Evolutionary conservation across 1,284 basidiomycete species (phyloP), one percentile per base, ranked within the genome.

Genomic region (Fistulinella cinereoalba): DNA sequence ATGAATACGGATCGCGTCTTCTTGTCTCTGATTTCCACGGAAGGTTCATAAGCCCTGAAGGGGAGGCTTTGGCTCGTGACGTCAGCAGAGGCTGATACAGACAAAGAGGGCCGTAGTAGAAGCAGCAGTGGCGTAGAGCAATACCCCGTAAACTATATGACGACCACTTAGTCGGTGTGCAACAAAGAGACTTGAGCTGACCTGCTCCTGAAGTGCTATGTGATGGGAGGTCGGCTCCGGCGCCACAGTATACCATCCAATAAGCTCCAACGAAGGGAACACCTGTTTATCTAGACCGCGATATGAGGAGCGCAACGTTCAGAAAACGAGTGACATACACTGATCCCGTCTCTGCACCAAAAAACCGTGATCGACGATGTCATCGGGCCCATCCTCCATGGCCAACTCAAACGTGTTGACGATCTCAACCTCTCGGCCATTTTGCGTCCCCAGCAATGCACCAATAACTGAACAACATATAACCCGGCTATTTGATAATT

Each of bases 231-330:
- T 84, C 0, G 92, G 93, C 12, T 76, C 70, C 7, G 76, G 65
- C 11, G 92, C 86, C 44, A 94, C 83, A 0, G 90, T 89, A 66
- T 99, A 99, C 96, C 96, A 99, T 13, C 96, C 96, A 37, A 99
- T 88, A 56, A 99, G 84, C 57, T 97, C 93, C 38, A 98, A 78
- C 0, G 93, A 92, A 4, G 96, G 97, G 66, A 99, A 99, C 13
- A 97, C 94, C 69, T 97, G 93, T 65, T 96, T 96, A 77, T 96
- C 95, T 97, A 28, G 36, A 34, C 36, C 33, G 13, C 41, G 31
- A 15, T 29, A 25, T 54, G 28, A 60, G 44, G 15, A 28, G 45
- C 37, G 43, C 32, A 37, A 49, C 11, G 27, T 22, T 39, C 33
- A 40, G 46, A 31, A 21, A 43, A 43, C 18, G 39, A 41, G 10